A percentile compares a stretch with the other conserved stretches of the same genome.
phyloP scores from a whole-genome alignment of 208 protist genomes.

The Leishmania amazonensis region DNA sequence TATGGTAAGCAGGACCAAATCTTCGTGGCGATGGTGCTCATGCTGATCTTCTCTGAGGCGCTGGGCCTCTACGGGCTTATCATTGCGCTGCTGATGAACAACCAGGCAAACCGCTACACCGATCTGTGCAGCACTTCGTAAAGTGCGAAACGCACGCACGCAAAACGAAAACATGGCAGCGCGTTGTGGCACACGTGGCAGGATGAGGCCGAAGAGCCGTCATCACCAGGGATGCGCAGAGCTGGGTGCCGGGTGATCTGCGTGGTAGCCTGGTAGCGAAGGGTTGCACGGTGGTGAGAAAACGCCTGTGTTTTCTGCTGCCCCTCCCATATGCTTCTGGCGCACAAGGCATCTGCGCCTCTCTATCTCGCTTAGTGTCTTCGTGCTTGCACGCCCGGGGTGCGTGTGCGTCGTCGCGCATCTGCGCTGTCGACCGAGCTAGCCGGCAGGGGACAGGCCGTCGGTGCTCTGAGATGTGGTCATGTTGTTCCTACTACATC shows the following conservation, averaged over 20 bases:
- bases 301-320: neutral
- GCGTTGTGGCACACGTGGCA: neutral
- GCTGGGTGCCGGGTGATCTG: neutral
- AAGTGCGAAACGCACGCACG: neutral
- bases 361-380: neutral
- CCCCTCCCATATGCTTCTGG: too few species aligned
- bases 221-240: neutral
- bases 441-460: too few species aligned
- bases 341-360: neutral
- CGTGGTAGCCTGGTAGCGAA: neutral
- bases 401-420: neutral
- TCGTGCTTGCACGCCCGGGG: neutral
- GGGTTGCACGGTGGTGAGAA: neutral
- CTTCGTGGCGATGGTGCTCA: conserved; percentile 99
- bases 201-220: too few species aligned
- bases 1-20: conserved; percentile 97
- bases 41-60: conserved; percentile 99
- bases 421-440: neutral
- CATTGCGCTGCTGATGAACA: conserved; percentile 96
- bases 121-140: conserved; percentile 34
- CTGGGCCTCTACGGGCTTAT: conserved; percentile 99
- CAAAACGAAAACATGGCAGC: neutral
- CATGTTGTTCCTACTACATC: neutral
- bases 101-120: conserved; percentile 85
- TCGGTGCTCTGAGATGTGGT: neutral